Conservation (phyloP, 2,329 filamentous ascomycete genomes). For the Aureobasidium sp. region DNA sequence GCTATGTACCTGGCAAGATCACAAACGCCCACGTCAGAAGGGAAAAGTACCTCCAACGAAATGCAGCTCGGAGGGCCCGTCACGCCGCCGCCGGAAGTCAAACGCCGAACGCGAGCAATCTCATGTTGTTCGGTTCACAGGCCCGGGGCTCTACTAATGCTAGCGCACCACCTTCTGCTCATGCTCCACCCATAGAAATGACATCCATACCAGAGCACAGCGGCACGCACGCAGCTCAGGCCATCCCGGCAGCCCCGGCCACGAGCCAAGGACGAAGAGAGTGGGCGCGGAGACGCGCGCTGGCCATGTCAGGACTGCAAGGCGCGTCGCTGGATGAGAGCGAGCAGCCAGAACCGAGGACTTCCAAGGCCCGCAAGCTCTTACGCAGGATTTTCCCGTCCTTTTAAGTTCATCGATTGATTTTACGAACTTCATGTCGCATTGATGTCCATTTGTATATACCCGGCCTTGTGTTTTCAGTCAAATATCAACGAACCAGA, state of each 20-base stretch:
- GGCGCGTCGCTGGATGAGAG: slow-evolving; percentile 21
- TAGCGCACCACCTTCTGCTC: neutral
- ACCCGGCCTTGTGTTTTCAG: neutral
- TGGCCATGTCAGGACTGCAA: slow-evolving; percentile 33
- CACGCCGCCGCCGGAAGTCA: neutral
- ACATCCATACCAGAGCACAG: neutral
- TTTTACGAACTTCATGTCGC: neutral
- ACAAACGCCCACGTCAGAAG: slow-evolving; percentile 82
- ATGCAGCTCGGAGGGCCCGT: slow-evolving; percentile 42
- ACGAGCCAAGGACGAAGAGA: slow-evolving; percentile 26
- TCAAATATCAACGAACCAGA: no score
- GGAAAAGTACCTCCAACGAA: slow-evolving; percentile 58
- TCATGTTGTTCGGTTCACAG: neutral
- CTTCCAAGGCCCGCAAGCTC: slow-evolving; percentile 4
- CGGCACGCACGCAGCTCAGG: neutral
- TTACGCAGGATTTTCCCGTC: neutral
- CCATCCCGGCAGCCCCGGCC: neutral
- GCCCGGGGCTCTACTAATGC: neutral
- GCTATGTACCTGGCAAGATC: slow-evolving; percentile 48
- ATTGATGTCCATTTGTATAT: neutral
- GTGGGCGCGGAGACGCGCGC: slow-evolving; percentile 38
- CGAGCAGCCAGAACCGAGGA: slow-evolving; percentile 19
- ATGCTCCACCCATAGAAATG: slow-evolving; percentile 9
- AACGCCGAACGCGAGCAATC: slow-evolving; percentile 6
- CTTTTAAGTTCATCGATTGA: neutral